These are phyloP conservation scores for Coriolopsis trogii DNA, from an alignment of 1,284 basidiomycete species.

Conservation along the genomic window DNA sequence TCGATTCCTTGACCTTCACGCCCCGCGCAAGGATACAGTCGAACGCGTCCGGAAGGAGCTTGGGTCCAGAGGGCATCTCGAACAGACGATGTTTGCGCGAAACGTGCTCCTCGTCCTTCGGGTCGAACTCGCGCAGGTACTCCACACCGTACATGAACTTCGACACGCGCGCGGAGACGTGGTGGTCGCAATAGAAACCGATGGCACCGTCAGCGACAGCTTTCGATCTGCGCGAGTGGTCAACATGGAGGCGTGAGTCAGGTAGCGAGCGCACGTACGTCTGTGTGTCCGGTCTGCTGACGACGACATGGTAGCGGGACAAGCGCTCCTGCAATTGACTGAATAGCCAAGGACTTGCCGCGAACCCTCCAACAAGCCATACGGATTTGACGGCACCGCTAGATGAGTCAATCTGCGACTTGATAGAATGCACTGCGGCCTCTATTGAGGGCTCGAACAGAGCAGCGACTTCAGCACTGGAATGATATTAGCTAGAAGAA, in stretches of 20 bases:
- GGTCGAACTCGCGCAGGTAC: slow-evolving; percentile 68
- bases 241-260: not conserved
- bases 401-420: slow-evolving; percentile 67
- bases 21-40: slow-evolving; percentile 70
- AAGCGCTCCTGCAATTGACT: slow-evolving; percentile 71
- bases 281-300: slow-evolving; percentile 75
- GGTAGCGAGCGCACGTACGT: slow-evolving; percentile 47
- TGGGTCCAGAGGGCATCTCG: slow-evolving; percentile 75
- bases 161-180: slow-evolving; percentile 75
- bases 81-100: slow-evolving; percentile 65
- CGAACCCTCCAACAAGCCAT: slow-evolving; percentile 80
- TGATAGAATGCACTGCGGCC: slow-evolving; percentile 70
- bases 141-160: slow-evolving; percentile 83
- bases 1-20: slow-evolving; percentile 77
- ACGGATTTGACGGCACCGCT: slow-evolving; percentile 72
- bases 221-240: slow-evolving; percentile 56
- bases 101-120: slow-evolving; percentile 65
- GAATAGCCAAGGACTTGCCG: slow-evolving; percentile 79
- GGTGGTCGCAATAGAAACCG: slow-evolving; percentile 81
- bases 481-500: not conserved
- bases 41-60: slow-evolving; percentile 74
- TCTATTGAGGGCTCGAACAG: slow-evolving; percentile 78
- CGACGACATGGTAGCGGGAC: slow-evolving; percentile 52
- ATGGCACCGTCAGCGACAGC: slow-evolving; percentile 81
- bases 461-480: slow-evolving; percentile 62